These are phyloP conservation scores for Penicillium daleae DNA, from an alignment of 495 filamentous ascomycete genomes.

Conservation along the genomic window DNA sequence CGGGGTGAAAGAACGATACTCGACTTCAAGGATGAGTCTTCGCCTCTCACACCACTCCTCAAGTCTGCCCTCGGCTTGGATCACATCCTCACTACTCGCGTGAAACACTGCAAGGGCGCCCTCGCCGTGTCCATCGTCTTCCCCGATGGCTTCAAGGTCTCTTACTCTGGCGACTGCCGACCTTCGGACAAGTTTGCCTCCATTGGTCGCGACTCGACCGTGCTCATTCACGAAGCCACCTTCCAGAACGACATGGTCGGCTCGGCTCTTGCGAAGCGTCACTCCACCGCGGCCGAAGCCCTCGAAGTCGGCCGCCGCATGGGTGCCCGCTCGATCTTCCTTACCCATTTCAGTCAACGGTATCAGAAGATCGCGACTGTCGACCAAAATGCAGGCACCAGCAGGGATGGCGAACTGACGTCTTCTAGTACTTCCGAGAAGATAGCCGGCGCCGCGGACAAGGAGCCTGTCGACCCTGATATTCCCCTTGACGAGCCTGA, in stretches of 20 bases:
- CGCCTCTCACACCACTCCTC: slow-evolving; percentile 39
- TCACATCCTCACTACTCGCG: slow-evolving; percentile 57
- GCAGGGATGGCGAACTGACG: slow-evolving; percentile 17
- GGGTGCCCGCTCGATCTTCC: slow-evolving; percentile 71
- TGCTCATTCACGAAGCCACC: slow-evolving; percentile 94
- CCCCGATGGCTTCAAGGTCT: slow-evolving; percentile 77
- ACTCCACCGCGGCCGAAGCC: slow-evolving; percentile 84
- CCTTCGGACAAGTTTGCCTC: slow-evolving; percentile 69
- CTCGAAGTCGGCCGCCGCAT: slow-evolving; percentile 76
- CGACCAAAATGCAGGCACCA: slow-evolving; percentile 21
- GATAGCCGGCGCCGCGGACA: slow-evolving; percentile 1
- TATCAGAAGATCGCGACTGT: slow-evolving; percentile 73
- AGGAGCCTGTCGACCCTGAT: slow-evolving; percentile 28
- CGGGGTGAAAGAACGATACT: slow-evolving; percentile 26
- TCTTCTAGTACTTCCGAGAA: slow-evolving; percentile 28
- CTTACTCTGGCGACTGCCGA: slow-evolving; percentile 91
- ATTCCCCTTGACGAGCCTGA: slow-evolving; percentile 38
- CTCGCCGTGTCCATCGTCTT: slow-evolving; percentile 78
- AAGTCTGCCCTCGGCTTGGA: slow-evolving; percentile 47
- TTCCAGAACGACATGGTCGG: slow-evolving; percentile 81
- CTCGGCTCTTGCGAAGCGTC: slow-evolving; percentile 86
- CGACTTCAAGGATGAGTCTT: slow-evolving; percentile 31
- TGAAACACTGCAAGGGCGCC: slow-evolving; percentile 79
- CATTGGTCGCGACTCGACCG: slow-evolving; percentile 74
- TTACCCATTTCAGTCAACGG: slow-evolving; percentile 96